Evolutionary conservation across 2,329 filamentous ascomycete genomes (phyloP).

Genomic region (Fusarium mexicanum): DNA sequence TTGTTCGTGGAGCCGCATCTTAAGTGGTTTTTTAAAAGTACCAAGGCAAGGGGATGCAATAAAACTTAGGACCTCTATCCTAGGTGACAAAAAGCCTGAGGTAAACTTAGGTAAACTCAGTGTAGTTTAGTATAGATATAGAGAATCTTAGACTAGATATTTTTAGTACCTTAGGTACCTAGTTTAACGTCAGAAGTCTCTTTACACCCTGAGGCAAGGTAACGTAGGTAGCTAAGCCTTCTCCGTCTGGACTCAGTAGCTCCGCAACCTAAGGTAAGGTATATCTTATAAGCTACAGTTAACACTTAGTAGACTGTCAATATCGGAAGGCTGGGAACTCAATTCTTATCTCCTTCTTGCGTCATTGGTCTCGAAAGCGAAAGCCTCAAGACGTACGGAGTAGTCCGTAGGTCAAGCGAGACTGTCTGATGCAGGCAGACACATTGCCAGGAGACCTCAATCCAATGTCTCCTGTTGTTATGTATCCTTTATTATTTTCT

Average conservation of each 20-base stretch:
- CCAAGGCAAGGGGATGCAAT: not conserved
- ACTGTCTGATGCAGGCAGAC: not conserved
- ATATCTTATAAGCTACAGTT: not conserved
- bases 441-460: not conserved
- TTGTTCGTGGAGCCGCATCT: conserved; percentile 1
- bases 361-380: not conserved
- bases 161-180: too few species aligned
- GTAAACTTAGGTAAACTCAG: too few species aligned
- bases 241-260: not conserved
- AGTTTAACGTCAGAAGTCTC: too few species aligned
- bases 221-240: not conserved
- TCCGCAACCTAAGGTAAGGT: not conserved
- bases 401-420: not conserved
- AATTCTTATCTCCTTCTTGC: not conserved
- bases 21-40: not conserved
- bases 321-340: conserved; percentile 13
- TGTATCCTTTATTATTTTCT: not conserved
- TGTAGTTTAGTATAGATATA: too few species aligned
- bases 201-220: not conserved
- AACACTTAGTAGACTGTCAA: not conserved
- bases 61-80: too few species aligned
- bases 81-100: too few species aligned
- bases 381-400: not conserved
- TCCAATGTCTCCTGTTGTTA: not conserved
- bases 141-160: too few species aligned